A percentile compares a stretch with the other conserved stretches of the same genome.
phyloP scores from a whole-genome alignment of 2,329 filamentous ascomycete species.

The Pseudogymnoascus sp. region DNA sequence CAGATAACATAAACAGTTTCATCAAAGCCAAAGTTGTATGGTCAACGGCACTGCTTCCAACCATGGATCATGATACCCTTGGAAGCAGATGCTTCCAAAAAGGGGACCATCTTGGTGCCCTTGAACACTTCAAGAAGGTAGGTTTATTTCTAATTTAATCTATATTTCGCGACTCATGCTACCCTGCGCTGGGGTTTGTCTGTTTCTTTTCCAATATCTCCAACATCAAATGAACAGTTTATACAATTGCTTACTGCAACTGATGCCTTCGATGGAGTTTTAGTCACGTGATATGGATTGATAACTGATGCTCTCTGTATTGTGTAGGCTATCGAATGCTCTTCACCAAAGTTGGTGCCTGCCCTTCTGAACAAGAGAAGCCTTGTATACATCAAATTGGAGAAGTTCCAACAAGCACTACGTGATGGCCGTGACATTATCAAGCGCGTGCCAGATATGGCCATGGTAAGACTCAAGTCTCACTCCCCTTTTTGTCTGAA shows the following conservation, averaged over 20 bases:
- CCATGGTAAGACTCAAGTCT: constrained; percentile 19
- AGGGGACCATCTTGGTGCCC: constrained; percentile 22
- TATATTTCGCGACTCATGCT: background rate
- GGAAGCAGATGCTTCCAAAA: constrained; percentile 23
- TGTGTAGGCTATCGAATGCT: constrained; percentile 18
- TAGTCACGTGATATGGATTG: background rate
- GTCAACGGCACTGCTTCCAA: background rate
- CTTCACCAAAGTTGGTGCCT: background rate
- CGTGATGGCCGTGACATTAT: constrained; percentile 27
- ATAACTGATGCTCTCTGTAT: constrained; percentile 5
- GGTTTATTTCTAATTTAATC: constrained; percentile 10
- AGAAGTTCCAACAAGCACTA: constrained; percentile 21
- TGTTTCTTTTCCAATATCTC: background rate
- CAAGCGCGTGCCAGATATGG: constrained; percentile 22
- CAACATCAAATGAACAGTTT: background rate
- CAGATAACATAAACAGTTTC: background rate
- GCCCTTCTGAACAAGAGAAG: constrained; percentile 28
- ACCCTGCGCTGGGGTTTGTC: background rate
- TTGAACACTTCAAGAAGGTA: constrained; percentile 23
- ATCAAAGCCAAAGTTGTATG: background rate
- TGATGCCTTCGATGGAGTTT: background rate
- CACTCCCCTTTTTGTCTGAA: background rate
- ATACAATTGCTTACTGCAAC: background rate
- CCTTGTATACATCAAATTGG: constrained; percentile 27
- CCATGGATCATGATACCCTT: constrained; percentile 20